Evolutionary conservation across 495 filamentous ascomycete genomes (phyloP).

Genomic region (Glonium stellatum): DNA sequence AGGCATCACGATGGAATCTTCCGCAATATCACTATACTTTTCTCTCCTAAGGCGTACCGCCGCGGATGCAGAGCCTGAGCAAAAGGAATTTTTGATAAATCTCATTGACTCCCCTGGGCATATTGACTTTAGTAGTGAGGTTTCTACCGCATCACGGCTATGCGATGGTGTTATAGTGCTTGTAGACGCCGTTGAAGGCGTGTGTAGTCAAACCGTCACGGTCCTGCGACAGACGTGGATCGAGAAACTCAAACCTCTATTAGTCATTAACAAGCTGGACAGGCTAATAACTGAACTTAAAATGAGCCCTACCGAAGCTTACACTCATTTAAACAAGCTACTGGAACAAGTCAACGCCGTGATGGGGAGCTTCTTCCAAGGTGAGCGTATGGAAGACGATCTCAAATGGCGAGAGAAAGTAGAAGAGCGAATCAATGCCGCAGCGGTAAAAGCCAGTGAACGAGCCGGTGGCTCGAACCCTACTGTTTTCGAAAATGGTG

Average conservation of each 20-base stretch:
- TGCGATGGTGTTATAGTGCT: conserved; percentile 93
- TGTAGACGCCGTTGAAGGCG: conserved; percentile 96
- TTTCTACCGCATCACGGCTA: conserved; percentile 88
- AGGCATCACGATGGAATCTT: conserved; percentile 99
- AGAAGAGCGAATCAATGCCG: conserved; percentile 63
- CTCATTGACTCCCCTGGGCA: conserved; percentile 97
- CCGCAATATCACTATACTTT: conserved; percentile 94
- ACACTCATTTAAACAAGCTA: conserved; percentile 79
- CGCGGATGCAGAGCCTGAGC: conserved; percentile 59
- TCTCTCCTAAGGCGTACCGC: conserved; percentile 69
- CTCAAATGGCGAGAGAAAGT: conserved; percentile 91
- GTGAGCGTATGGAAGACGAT: conserved; percentile 98
- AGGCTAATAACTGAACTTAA: conserved; percentile 85
- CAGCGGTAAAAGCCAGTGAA: conserved; percentile 44
- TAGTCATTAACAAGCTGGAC: conserved; percentile 98
- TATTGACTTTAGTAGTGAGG: conserved; percentile 98
- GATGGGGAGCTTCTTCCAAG: conserved; percentile 94
- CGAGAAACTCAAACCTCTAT: conserved; percentile 86
- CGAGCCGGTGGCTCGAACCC: not conserved
- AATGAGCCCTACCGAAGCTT: conserved; percentile 85
- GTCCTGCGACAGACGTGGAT: conserved; percentile 93
- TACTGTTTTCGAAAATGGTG: conserved; percentile 38
- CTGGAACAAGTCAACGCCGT: conserved; percentile 96
- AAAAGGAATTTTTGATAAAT: conserved; percentile 92
- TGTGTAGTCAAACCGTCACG: conserved; percentile 97